A percentile compares a stretch with the other conserved stretches of the same genome.
These are phyloP conservation scores for Murraya paniculata DNA, from an alignment of 345 rosid genomes.

Conservation along the genomic window DNA sequence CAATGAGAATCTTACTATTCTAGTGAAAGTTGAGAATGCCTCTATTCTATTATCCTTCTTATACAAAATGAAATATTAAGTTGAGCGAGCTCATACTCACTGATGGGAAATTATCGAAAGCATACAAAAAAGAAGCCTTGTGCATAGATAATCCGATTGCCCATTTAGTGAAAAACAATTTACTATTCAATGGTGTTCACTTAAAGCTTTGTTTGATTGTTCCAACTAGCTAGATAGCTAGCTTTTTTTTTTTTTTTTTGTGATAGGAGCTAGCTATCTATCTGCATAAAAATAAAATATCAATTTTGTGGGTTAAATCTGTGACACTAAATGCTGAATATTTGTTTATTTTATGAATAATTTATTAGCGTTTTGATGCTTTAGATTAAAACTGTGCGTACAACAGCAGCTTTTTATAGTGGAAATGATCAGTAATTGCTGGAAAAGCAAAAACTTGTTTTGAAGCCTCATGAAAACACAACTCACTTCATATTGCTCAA, in stretches of 20 bases:
- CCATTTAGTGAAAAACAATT: background rate
- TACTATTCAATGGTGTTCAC: background rate
- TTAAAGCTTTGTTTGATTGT: background rate
- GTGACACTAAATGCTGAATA: no score
- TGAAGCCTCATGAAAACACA: no score
- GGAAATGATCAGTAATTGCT: background rate
- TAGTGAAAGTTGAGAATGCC: background rate
- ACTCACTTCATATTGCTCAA: background rate
- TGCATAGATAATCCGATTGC: background rate
- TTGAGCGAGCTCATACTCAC: background rate
- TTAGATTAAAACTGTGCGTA: background rate
- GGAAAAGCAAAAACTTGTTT: background rate
- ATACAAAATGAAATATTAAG: no score
- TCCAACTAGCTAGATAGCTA: no score
- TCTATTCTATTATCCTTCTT: background rate
- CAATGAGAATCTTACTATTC: conserved; percentile 2
- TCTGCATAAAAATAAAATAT: no score
- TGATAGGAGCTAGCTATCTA: no score
- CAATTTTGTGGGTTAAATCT: no score
- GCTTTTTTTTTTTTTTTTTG: no score
- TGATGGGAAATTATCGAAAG: background rate
- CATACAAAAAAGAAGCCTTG: background rate
- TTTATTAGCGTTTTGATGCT: background rate
- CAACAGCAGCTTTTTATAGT: no score
- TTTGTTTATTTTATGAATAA: no score